A percentile compares a stretch with the other conserved stretches of the same genome.
phyloP scores from a whole-genome alignment of 208 protist genomes.

The Trypanosoma boissoni region DNA sequence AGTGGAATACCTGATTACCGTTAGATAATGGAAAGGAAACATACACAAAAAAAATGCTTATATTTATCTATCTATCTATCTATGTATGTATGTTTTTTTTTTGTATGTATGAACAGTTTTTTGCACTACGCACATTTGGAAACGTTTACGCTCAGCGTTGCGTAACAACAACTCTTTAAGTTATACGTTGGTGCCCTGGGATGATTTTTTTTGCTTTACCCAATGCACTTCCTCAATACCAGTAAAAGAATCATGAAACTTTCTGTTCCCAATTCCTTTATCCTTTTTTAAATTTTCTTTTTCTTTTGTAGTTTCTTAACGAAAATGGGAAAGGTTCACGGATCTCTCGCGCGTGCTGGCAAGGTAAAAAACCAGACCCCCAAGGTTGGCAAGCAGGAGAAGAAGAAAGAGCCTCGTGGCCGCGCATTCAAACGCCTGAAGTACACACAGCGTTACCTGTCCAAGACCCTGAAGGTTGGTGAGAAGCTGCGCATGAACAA shows the following conservation, averaged over 20 bases:
- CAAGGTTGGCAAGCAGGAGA: conserved; percentile 95
- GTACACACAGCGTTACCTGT: conserved; percentile 97
- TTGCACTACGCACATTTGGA: no score
- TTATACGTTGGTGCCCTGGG: no score
- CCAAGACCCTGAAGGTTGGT: conserved; percentile 89
- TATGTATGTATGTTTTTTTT: conserved; percentile 12
- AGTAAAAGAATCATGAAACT: no score
- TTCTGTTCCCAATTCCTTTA: no score
- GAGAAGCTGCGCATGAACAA: conserved; percentile 94
- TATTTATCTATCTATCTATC: conserved; percentile 5
- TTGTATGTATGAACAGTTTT: background rate
- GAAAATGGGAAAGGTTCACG: conserved; percentile 97
- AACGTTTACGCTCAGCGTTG: no score
- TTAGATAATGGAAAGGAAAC: no score
- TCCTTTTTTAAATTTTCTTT: conserved; percentile 6
- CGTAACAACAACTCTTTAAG: no score
- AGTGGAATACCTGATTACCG: no score
- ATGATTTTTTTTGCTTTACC: no score
- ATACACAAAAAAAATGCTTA: background rate
- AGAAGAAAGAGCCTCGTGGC: conserved; percentile 93
- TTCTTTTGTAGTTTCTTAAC: conserved; percentile 22
- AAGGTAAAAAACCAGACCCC: conserved; percentile 99
- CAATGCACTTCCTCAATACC: no score
- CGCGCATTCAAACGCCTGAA: conserved; percentile 96
- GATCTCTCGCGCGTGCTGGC: conserved; percentile 97